Conservation (phyloP, 106 monocot species). For the Platanthera zijinensis region DNA sequence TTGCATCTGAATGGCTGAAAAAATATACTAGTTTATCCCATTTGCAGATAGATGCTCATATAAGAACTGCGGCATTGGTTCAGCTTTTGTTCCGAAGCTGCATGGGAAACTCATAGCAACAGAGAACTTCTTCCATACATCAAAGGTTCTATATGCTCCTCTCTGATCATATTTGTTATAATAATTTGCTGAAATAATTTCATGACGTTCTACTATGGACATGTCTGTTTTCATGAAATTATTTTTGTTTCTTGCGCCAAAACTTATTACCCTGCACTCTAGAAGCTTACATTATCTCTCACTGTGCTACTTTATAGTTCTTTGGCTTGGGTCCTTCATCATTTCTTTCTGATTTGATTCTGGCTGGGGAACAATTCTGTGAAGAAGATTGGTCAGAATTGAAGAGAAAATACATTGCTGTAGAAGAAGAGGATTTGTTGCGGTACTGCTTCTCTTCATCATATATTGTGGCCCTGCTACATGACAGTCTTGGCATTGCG, state of each 20-base stretch:
- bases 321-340: conserved; percentile 49
- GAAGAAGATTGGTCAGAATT: conserved; percentile 67
- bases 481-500: conserved; percentile 79
- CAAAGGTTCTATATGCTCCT: conserved; percentile 36
- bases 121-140: conserved; percentile 73
- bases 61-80: conserved; percentile 35
- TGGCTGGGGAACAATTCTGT: conserved; percentile 75
- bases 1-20: neutral
- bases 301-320: conserved; percentile 41
- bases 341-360: conserved; percentile 57
- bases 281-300: neutral
- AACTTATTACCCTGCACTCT: neutral
- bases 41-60: conserved; percentile 45
- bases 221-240: neutral
- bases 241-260: neutral
- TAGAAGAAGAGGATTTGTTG: conserved; percentile 61
- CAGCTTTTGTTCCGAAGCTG: conserved; percentile 45
- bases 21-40: conserved; percentile 1
- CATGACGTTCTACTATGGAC: neutral
- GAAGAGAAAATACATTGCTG: conserved; percentile 31
- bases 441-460: conserved; percentile 94
- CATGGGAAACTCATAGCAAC: conserved; percentile 63
- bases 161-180: neutral
- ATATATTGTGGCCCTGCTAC: conserved; percentile 81
- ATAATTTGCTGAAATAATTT: neutral